Evolutionary conservation across 768 basidiomycete species (phyloP).

Genomic region (Chalciporus sphaerocephalus): DNA sequence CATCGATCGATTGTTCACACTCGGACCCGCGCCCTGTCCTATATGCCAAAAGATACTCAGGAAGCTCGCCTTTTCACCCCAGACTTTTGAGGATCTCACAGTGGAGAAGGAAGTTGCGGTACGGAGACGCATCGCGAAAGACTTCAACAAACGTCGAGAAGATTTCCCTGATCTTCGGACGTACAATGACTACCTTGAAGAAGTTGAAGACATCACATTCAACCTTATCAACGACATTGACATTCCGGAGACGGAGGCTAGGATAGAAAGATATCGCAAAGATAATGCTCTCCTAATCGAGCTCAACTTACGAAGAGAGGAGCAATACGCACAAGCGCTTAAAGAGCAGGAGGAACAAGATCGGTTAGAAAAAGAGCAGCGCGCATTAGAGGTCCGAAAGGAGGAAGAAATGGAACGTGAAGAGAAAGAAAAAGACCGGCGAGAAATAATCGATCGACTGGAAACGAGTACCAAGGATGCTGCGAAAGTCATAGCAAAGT

Average conservation of each 20-base stretch:
- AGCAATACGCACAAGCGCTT: slow-evolving; percentile 65
- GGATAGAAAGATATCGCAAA: slow-evolving; percentile 70
- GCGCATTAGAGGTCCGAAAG: slow-evolving; percentile 59
- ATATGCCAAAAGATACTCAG: slow-evolving; percentile 83
- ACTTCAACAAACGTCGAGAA: slow-evolving; percentile 90
- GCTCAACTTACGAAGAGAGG: slow-evolving; percentile 78
- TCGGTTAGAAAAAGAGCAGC: slow-evolving; percentile 61
- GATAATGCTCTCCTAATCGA: slow-evolving; percentile 83
- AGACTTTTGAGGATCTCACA: slow-evolving; percentile 88
- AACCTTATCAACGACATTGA: slow-evolving; percentile 92
- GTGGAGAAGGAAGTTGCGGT: slow-evolving; percentile 95
- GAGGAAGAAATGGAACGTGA: slow-evolving; percentile 75
- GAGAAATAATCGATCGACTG: slow-evolving; percentile 76
- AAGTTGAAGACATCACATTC: slow-evolving; percentile 93
- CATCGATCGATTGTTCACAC: slow-evolving; percentile 92
- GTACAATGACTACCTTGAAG: slow-evolving; percentile 95
- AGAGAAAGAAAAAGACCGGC: slow-evolving; percentile 65
- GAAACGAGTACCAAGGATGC: slow-evolving; percentile 75
- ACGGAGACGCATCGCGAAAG: slow-evolving; percentile 80
- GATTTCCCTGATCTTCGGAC: slow-evolving; percentile 77
- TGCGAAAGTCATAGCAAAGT: slow-evolving; percentile 62
- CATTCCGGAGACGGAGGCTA: slow-evolving; percentile 72
- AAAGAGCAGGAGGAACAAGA: slow-evolving; percentile 81
- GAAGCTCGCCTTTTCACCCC: slow-evolving; percentile 92
- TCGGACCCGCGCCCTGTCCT: slow-evolving; percentile 95